Conservation (phyloP, 306 rosid species). For the Cajanus cajan region DNA sequence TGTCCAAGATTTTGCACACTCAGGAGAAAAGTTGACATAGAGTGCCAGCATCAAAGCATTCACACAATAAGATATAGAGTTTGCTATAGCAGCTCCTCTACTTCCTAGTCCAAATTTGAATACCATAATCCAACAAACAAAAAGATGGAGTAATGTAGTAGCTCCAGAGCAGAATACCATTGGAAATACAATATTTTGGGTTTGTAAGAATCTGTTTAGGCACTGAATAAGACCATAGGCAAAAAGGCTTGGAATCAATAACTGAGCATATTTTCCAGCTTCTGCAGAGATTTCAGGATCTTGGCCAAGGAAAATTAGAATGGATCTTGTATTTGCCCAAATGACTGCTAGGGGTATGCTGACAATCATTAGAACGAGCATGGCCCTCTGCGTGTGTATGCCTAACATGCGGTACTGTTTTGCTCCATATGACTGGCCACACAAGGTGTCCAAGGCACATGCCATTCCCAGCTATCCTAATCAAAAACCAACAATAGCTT, state of each 20-base stretch:
- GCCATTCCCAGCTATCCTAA: constrained; percentile 61
- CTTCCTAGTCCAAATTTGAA: constrained; percentile 54
- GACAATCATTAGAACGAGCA: constrained; percentile 46
- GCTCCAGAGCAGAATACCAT: constrained; percentile 52
- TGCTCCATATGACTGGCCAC: constrained; percentile 80
- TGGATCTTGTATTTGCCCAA: constrained; percentile 48
- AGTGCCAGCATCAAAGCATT: constrained; percentile 54
- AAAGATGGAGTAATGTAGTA: constrained; percentile 47
- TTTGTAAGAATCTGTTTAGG: constrained; percentile 48
- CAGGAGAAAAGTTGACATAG: no score
- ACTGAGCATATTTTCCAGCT: constrained; percentile 56
- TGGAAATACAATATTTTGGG: constrained; percentile 65
- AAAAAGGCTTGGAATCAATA: constrained; percentile 50
- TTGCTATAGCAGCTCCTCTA: constrained; percentile 64
- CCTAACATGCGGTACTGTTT: constrained; percentile 57
- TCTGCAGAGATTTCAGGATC: constrained; percentile 50
- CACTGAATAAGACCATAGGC: constrained; percentile 59
- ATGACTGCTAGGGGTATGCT: constrained; percentile 46
- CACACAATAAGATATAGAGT: constrained; percentile 51
- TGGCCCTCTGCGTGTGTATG: constrained; percentile 58
- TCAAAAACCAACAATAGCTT: neutral
- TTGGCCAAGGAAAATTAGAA: constrained; percentile 50
- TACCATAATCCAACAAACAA: constrained; percentile 46
- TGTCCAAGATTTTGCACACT: no score
- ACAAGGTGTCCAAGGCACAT: constrained; percentile 65